phyloP scores from a whole-genome alignment of 2,329 filamentous ascomycete genomes.

The Diaporthe eres region DNA sequence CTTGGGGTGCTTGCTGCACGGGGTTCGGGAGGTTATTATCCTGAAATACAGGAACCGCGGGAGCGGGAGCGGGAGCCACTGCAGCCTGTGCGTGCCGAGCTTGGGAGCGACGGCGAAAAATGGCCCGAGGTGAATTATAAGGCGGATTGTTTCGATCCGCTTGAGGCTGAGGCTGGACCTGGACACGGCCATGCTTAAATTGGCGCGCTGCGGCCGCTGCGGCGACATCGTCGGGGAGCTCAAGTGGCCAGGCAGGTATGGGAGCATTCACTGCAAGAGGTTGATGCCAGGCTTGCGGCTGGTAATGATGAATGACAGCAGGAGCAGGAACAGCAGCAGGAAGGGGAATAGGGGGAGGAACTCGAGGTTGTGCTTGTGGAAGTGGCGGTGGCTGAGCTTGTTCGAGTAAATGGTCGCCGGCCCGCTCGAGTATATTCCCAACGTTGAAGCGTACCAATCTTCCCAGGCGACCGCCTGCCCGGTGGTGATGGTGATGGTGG shows the following conservation, averaged over 20 bases:
- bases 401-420: not conserved
- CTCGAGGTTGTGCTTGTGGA: not conserved
- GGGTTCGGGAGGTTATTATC: not conserved
- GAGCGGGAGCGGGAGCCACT: no score
- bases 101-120: not conserved
- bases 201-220: not conserved
- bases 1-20: not conserved
- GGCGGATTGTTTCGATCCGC: not conserved
- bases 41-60: not conserved
- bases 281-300: not conserved
- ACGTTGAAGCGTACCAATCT: not conserved
- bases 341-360: not conserved
- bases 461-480: not conserved
- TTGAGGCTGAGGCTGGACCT: not conserved
- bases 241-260: not conserved
- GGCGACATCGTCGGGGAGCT: not conserved
- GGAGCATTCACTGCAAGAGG: not conserved
- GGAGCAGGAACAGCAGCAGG: not conserved
- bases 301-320: not conserved
- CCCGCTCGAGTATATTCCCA: not conserved
- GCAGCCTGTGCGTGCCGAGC: not conserved
- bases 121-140: not conserved
- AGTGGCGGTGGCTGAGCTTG: not conserved
- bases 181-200: not conserved
- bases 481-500: constrained; percentile 6